Percentiles rank a stretch among this genome's conserved stretches.
Conservation (phyloP, 179 eudicot genomes). For the Nepenthes alata region DNA sequence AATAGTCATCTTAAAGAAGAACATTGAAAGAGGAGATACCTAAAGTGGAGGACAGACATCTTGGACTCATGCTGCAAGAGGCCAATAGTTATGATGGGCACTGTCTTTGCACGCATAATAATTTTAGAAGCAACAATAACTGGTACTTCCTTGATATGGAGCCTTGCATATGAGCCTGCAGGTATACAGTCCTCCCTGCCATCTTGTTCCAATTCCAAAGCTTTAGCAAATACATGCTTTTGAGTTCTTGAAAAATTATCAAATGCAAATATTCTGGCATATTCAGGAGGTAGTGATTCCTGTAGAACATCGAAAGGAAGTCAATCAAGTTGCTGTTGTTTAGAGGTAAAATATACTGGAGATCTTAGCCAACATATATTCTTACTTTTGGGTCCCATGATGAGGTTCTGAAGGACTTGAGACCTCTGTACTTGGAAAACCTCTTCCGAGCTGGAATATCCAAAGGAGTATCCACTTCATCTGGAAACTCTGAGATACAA, state of each 20-base stretch:
- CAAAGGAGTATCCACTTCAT: constrained; percentile 89
- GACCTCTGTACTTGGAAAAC: constrained; percentile 89
- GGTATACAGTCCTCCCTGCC: constrained; percentile 38
- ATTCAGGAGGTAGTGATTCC: constrained; percentile 88
- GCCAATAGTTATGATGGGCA: constrained; percentile 66
- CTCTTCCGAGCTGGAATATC: constrained; percentile 87
- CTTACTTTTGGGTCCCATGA: constrained; percentile 93
- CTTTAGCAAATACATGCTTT: constrained; percentile 80
- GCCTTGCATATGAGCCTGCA: constrained; percentile 57
- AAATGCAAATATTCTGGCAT: constrained; percentile 72
- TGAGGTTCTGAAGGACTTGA: constrained; percentile 92
- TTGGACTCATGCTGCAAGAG: constrained; percentile 91
- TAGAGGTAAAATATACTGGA: not conserved
- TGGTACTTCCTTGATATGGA: constrained; percentile 59
- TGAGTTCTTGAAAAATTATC: constrained; percentile 78
- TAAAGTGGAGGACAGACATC: constrained; percentile 92
- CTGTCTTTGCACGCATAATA: constrained; percentile 26
- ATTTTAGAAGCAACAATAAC: constrained; percentile 45
- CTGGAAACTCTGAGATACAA: constrained; percentile 63
- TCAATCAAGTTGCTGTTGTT: not conserved
- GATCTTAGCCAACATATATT: constrained; percentile 3
- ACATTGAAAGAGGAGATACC: constrained; percentile 30
- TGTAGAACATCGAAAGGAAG: constrained; percentile 15
- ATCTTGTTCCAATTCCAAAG: constrained; percentile 43
- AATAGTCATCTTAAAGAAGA: not conserved